Evolutionary conservation across 1,284 basidiomycete genomes (phyloP).

Genomic region (Schizophyllum commune): DNA sequence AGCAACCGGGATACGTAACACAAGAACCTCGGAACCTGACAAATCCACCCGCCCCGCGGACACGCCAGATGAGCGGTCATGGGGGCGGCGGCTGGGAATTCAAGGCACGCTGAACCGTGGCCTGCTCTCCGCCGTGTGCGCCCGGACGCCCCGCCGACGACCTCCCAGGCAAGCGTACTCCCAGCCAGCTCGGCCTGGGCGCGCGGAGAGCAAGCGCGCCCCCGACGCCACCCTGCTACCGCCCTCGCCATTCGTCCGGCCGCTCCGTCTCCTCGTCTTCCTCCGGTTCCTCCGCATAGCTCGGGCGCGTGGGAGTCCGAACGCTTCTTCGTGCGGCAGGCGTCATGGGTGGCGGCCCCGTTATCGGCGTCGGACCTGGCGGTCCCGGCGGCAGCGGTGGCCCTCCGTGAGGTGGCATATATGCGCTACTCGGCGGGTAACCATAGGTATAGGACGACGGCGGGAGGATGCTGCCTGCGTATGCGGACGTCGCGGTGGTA

Average conservation of each 20-base stretch:
- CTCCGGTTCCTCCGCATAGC: neutral
- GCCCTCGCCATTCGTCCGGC: neutral
- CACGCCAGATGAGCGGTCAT: neutral
- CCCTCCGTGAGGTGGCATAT: neutral
- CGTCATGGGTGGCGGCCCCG: neutral
- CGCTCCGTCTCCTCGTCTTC: constrained; percentile 1
- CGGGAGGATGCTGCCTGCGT: constrained; percentile 10
- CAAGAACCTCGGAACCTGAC: neutral
- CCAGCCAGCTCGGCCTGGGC: constrained; percentile 21
- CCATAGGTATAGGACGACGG: constrained; percentile 3
- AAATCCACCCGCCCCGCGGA: neutral
- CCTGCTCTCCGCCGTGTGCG: constrained; percentile 13
- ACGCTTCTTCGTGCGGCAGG: neutral
- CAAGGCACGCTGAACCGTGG: constrained; percentile 11
- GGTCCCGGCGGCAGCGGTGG: neutral
- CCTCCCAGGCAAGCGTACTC: neutral
- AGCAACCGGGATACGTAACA: neutral
- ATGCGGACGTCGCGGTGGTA: neutral
- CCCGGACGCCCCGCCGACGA: constrained; percentile 6
- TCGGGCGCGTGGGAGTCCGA: neutral
- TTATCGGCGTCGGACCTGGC: neutral
- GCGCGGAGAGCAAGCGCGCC: constrained; percentile 20
- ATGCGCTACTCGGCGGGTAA: neutral
- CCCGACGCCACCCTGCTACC: constrained; percentile 16
- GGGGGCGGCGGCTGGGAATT: neutral